These are phyloP conservation scores for Lentinus tigrinus DNA, from an alignment of 768 basidiomycete genomes.

Conservation along the genomic window DNA sequence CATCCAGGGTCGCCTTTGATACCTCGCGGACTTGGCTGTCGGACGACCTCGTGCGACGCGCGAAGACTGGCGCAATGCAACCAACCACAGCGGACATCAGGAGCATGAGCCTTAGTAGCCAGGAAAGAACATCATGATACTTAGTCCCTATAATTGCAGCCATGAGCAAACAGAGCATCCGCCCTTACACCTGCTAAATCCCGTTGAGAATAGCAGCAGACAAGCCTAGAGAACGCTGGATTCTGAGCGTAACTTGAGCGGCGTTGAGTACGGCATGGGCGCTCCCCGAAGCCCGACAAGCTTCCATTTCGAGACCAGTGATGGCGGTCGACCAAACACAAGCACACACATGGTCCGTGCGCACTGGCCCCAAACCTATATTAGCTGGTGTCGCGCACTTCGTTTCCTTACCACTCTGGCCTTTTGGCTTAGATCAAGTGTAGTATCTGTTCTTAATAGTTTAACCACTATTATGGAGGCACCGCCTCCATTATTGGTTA, in stretches of 20 bases:
- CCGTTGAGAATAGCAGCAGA: no score
- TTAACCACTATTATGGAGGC: constrained; percentile 39
- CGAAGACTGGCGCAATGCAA: no score
- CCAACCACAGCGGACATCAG: no score
- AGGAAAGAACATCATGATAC: no score
- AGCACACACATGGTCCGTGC: background rate
- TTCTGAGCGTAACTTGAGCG: no score
- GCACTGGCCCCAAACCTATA: background rate
- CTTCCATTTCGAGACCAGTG: background rate
- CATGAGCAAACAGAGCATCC: no score
- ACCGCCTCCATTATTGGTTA: constrained; percentile 36
- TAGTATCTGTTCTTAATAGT: constrained; percentile 74
- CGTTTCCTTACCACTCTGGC: constrained; percentile 47
- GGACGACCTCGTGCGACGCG: no score
- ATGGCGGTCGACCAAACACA: background rate
- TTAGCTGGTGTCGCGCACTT: background rate
- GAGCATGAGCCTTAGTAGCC: no score
- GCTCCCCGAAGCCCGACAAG: background rate
- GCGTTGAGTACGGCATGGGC: background rate
- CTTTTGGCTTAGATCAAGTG: constrained; percentile 78
- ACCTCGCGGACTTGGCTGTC: background rate
- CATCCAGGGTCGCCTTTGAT: background rate
- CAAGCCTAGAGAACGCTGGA: no score
- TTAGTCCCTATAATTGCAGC: no score
- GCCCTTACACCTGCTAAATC: no score